Conservation (phyloP, 2,329 filamentous ascomycete genomes). For the Chrysosporium keratinophilum region DNA sequence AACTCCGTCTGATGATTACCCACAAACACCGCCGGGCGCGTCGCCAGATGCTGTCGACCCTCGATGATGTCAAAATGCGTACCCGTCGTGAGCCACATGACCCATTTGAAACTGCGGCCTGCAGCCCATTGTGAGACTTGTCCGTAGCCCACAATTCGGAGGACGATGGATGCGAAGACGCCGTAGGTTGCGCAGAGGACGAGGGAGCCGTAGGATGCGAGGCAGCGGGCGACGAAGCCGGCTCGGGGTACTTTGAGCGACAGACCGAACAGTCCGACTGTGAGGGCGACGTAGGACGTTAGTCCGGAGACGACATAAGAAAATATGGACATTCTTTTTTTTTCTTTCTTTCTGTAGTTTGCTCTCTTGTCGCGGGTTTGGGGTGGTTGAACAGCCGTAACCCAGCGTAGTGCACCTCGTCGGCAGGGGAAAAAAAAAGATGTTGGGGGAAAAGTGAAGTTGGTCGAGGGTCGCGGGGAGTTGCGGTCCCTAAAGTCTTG, state of each 20-base stretch:
- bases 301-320: slow-evolving; percentile 50
- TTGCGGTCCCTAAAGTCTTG: too few relatives aligned
- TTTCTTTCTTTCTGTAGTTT: slow-evolving; percentile 9
- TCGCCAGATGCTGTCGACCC: slow-evolving; percentile 54
- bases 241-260: slow-evolving; percentile 35
- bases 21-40: slow-evolving; percentile 77
- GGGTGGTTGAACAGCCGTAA: background rate
- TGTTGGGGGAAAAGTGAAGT: background rate
- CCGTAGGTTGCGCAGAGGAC: slow-evolving; percentile 56
- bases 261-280: slow-evolving; percentile 40
- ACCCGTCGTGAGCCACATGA: slow-evolving; percentile 65
- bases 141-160: slow-evolving; percentile 61
- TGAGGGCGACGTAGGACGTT: slow-evolving; percentile 53
- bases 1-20: slow-evolving; percentile 95
- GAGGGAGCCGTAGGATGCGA: slow-evolving; percentile 38
- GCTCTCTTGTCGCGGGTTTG: too few relatives aligned
- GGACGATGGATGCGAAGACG: slow-evolving; percentile 58
- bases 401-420: background rate
- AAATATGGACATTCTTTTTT: slow-evolving; percentile 50
- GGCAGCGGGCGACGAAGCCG: slow-evolving; percentile 38
- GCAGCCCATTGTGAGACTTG: slow-evolving; percentile 78
- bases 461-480: background rate
- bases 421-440: background rate
- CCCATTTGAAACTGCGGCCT: slow-evolving; percentile 66
- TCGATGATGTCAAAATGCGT: slow-evolving; percentile 62